These are phyloP conservation scores for Metschnikowia cubensis DNA, from an alignment of 805 yeast genomes.

Conservation along the genomic window DNA sequence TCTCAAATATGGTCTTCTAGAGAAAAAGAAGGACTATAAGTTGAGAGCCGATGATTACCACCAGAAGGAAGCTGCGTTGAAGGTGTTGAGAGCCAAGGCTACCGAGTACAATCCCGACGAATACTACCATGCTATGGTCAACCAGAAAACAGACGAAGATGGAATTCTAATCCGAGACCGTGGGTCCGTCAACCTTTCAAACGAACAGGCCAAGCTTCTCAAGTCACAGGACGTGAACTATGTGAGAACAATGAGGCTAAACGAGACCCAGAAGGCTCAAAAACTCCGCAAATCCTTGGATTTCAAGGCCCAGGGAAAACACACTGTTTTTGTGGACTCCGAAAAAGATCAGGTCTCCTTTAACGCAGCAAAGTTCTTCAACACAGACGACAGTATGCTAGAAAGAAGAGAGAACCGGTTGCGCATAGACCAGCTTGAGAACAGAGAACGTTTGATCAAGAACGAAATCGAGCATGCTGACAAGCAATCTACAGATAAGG, in stretches of 20 bases:
- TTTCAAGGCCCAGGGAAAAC: conserved; percentile 63
- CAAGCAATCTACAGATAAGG: conserved; percentile 40
- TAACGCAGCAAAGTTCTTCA: conserved; percentile 60
- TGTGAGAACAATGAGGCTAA: conserved; percentile 68
- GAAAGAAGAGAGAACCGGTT: conserved; percentile 69
- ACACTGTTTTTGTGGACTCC: conserved; percentile 79
- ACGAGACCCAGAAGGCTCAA: conserved; percentile 63
- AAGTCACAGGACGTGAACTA: conserved; percentile 92
- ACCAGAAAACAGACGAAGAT: conserved; percentile 57
- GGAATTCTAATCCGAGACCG: conserved; percentile 70
- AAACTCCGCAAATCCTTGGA: conserved; percentile 47
- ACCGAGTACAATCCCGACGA: conserved; percentile 85
- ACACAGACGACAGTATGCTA: conserved; percentile 64
- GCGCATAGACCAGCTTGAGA: conserved; percentile 54
- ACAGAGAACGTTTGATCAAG: conserved; percentile 28
- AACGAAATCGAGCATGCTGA: conserved; percentile 30
- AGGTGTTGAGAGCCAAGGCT: conserved; percentile 70
- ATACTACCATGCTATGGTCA: conserved; percentile 90
- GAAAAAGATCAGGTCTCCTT: conserved; percentile 53
- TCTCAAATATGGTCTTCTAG: conserved; percentile 75
- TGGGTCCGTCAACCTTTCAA: conserved; percentile 50
- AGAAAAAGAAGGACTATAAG: conserved; percentile 66
- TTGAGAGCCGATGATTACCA: conserved; percentile 55
- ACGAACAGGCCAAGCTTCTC: conserved; percentile 74
- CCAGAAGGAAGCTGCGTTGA: conserved; percentile 59